These are phyloP conservation scores for Penicillium arizonense DNA, from an alignment of 495 filamentous ascomycete genomes.

Conservation along the genomic window DNA sequence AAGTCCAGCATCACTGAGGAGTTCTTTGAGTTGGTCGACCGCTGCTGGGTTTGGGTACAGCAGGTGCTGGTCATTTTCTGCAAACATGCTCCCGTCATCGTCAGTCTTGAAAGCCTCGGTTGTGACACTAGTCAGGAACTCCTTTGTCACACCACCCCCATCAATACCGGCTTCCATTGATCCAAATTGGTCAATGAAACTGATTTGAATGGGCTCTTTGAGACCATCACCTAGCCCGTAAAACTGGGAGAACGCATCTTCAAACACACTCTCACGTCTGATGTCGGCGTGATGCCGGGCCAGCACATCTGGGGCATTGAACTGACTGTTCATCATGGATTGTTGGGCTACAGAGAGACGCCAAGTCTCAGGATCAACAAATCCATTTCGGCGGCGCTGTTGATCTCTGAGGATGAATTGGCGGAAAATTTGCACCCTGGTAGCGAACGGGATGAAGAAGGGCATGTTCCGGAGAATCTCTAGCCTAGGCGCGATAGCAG, in stretches of 20 bases:
- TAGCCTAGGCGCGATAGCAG: constrained; percentile 75
- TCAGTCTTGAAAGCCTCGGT: constrained; percentile 76
- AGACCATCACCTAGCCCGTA: constrained; percentile 77
- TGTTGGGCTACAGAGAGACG: constrained; percentile 56
- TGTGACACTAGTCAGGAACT: constrained; percentile 90
- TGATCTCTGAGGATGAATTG: constrained; percentile 88
- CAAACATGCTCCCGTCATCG: constrained; percentile 59
- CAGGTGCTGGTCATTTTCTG: constrained; percentile 84
- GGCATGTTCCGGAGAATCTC: constrained; percentile 96
- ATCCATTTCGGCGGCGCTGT: constrained; percentile 68
- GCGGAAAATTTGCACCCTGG: constrained; percentile 89
- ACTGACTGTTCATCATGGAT: constrained; percentile 33
- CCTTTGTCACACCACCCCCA: constrained; percentile 95
- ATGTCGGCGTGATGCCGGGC: constrained; percentile 79
- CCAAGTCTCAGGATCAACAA: constrained; percentile 78
- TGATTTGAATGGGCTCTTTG: constrained; percentile 97
- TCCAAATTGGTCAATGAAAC: constrained; percentile 90
- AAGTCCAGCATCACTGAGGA: constrained; percentile 52
- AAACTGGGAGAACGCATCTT: constrained; percentile 83
- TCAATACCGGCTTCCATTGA: constrained; percentile 91
- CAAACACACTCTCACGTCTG: constrained; percentile 74
- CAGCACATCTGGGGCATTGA: constrained; percentile 48
- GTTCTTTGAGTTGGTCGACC: constrained; percentile 68
- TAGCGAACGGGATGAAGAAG: constrained; percentile 92
- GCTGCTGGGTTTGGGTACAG: constrained; percentile 85